These are phyloP conservation scores for Babesia ovata DNA, from an alignment of 169 alveolate species.

Conservation along the genomic window DNA sequence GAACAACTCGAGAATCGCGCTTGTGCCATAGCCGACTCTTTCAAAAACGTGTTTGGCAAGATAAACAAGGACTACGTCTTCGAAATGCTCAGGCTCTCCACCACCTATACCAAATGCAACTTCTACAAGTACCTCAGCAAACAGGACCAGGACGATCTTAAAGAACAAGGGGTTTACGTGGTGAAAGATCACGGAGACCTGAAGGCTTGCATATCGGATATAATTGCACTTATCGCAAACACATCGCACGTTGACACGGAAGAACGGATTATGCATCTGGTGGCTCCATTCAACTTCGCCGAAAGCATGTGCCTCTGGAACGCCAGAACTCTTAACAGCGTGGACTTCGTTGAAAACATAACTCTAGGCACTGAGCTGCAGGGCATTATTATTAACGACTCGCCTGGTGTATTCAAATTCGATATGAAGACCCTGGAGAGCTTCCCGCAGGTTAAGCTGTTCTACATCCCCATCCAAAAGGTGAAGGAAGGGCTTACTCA, in stretches of 20 bases:
- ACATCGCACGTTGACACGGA: background rate
- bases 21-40: conserved; percentile 40
- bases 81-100: conserved; percentile 44
- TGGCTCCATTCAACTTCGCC: conserved; percentile 36
- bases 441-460: conserved; percentile 33
- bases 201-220: background rate
- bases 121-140: conserved; percentile 17
- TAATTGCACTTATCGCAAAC: background rate
- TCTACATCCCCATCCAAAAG: conserved; percentile 30
- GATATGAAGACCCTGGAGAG: conserved; percentile 1
- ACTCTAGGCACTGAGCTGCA: background rate
- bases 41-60: conserved; percentile 42
- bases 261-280: conserved; percentile 23
- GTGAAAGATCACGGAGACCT: background rate
- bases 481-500: conserved; percentile 7
- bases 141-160: conserved; percentile 15
- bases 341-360: conserved; percentile 16
- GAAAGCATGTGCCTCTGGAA: conserved; percentile 44
- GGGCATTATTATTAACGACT: conserved; percentile 23
- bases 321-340: conserved; percentile 27
- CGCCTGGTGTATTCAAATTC: conserved; percentile 13
- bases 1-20: conserved; percentile 22
- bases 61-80: conserved; percentile 30
- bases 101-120: conserved; percentile 24
- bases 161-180: background rate